These are phyloP conservation scores for Yarrowia sp. DNA, from an alignment of 805 yeast genomes.

Conservation along the genomic window DNA sequence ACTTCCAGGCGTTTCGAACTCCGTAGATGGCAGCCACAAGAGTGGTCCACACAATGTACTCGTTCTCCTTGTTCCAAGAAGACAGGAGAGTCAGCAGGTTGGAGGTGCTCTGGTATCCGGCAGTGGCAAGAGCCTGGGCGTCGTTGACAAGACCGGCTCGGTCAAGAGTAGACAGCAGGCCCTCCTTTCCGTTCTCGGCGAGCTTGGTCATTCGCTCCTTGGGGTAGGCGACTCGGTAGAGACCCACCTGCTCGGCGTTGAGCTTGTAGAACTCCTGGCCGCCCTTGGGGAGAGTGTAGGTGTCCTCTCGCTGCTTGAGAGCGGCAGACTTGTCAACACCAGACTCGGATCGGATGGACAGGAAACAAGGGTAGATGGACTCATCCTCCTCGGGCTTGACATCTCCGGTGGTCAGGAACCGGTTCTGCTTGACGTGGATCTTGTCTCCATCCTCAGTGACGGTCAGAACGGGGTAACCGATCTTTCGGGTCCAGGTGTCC, in stretches of 20 bases:
- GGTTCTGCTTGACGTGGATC: conserved; percentile 51
- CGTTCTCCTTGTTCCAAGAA: conserved; percentile 51
- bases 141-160: conserved; percentile 65
- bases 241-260: conserved; percentile 60
- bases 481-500: conserved; percentile 68
- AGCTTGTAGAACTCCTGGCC: conserved; percentile 51
- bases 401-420: conserved; percentile 66
- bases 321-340: conserved; percentile 62
- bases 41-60: conserved; percentile 54
- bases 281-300: conserved; percentile 45
- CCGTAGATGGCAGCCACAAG: conserved; percentile 45
- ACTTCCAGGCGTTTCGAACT: conserved; percentile 48
- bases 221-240: conserved; percentile 58
- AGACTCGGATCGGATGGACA: conserved; percentile 51
- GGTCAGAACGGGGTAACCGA: conserved; percentile 69
- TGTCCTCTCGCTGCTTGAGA: conserved; percentile 51
- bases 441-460: conserved; percentile 45
- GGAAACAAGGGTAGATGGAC: conserved; percentile 54
- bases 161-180: conserved; percentile 56
- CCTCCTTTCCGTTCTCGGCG: conserved; percentile 52
- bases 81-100: conserved; percentile 51
- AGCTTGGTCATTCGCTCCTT: conserved; percentile 52
- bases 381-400: conserved; percentile 55
- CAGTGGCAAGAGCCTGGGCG: conserved; percentile 53
- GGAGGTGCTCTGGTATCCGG: conserved; percentile 51